A percentile compares a stretch with the other conserved stretches of the same genome.
These are phyloP conservation scores for Russula sp. DNA, from an alignment of 768 basidiomycete genomes.

Conservation along the genomic window DNA sequence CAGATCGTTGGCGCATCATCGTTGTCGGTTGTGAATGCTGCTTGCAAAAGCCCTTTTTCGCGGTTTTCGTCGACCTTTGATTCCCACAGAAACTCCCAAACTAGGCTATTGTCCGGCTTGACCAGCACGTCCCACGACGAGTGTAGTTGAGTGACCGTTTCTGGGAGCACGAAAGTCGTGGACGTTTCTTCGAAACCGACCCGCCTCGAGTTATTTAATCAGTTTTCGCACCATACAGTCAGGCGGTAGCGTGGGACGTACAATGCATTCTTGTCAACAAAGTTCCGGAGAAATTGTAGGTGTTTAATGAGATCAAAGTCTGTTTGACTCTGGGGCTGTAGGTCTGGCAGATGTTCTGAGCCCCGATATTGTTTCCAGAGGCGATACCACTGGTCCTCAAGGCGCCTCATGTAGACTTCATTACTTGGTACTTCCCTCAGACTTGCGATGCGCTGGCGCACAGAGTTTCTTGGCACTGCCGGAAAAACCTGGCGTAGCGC, in stretches of 20 bases:
- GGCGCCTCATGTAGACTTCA: conserved; percentile 67
- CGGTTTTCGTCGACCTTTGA: conserved; percentile 65
- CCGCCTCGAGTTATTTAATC: conserved; percentile 38
- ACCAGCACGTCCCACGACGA: conserved; percentile 48
- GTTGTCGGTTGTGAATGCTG: conserved; percentile 45
- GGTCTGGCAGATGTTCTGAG: conserved; percentile 61
- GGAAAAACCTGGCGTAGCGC: conserved; percentile 79
- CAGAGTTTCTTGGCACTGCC: conserved; percentile 62
- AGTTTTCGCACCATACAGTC: conserved; percentile 1
- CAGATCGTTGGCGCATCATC: conserved; percentile 35
- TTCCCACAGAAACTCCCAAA: conserved; percentile 75
- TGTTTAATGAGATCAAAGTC: conserved; percentile 82
- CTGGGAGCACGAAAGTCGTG: conserved; percentile 36
- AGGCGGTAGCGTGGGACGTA: conserved; percentile 38
- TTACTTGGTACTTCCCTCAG: conserved; percentile 58
- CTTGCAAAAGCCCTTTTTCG: conserved; percentile 58
- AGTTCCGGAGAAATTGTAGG: conserved; percentile 68
- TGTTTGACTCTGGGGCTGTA: conserved; percentile 55
- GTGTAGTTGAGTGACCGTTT: conserved; percentile 40
- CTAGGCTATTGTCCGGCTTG: conserved; percentile 35
- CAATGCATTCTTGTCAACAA: conserved; percentile 85
- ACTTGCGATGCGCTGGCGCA: conserved; percentile 60
- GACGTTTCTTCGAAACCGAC: conserved; percentile 52
- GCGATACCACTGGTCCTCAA: conserved; percentile 78
- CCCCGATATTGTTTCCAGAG: conserved; percentile 71